phyloP scores from a whole-genome alignment of 768 basidiomycete species.

The Phylloporus arenicola region DNA sequence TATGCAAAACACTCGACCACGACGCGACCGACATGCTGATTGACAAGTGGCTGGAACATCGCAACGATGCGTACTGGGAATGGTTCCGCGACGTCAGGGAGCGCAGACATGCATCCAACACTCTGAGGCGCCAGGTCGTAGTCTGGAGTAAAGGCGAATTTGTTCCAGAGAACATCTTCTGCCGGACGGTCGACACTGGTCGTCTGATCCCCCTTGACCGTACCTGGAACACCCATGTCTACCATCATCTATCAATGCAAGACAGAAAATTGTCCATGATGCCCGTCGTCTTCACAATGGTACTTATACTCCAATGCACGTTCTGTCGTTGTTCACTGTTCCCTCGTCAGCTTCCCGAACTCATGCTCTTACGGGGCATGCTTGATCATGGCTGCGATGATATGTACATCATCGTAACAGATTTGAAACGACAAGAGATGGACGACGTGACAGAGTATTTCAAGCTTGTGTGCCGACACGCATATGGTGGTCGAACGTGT shows the following conservation, averaged over 20 bases:
- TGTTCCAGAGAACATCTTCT: slow-evolving; percentile 74
- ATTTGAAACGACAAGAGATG: slow-evolving; percentile 75
- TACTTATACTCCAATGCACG: slow-evolving; percentile 23
- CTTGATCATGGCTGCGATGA: slow-evolving; percentile 77
- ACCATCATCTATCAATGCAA: slow-evolving; percentile 70
- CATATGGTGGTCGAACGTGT: slow-evolving; percentile 52
- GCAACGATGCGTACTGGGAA: slow-evolving; percentile 68
- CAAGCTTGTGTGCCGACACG: slow-evolving; percentile 62
- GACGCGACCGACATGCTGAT: slow-evolving; percentile 74
- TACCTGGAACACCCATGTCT: slow-evolving; percentile 78
- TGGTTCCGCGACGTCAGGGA: slow-evolving; percentile 72
- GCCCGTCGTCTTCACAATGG: slow-evolving; percentile 79
- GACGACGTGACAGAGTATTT: slow-evolving; percentile 77
- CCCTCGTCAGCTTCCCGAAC: slow-evolving; percentile 57
- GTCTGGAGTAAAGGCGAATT: slow-evolving; percentile 65
- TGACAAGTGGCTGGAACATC: slow-evolving; percentile 80
- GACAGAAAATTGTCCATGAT: slow-evolving; percentile 71
- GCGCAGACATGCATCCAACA: slow-evolving; percentile 51
- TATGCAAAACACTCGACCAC: slow-evolving; percentile 72
- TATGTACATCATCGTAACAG: slow-evolving; percentile 73
- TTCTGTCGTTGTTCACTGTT: not conserved
- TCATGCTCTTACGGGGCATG: slow-evolving; percentile 77
- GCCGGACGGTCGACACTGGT: slow-evolving; percentile 72
- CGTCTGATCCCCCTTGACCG: slow-evolving; percentile 75
- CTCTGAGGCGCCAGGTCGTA: slow-evolving; percentile 46